These are phyloP conservation scores for Immersiporthe knoxdaviesiana DNA, from an alignment of 2,329 filamentous ascomycete genomes.

Conservation along the genomic window DNA sequence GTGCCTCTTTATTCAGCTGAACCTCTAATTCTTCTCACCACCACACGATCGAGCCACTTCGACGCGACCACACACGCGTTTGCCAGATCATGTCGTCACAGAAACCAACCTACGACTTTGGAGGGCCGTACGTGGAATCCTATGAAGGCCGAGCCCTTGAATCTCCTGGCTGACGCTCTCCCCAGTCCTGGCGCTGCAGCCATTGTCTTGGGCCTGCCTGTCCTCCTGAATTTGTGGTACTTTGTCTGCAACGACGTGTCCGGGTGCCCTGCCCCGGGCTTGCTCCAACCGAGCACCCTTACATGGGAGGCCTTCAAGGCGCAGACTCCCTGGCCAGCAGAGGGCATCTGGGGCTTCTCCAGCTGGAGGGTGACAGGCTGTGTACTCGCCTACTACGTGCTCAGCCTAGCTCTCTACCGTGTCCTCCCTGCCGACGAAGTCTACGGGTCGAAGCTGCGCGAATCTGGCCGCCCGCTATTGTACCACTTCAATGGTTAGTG, in stretches of 20 bases:
- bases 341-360: constrained; percentile 68
- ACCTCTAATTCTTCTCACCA: neutral
- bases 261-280: constrained; percentile 55
- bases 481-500: constrained; percentile 74
- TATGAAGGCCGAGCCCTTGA: neutral
- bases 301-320: constrained; percentile 48
- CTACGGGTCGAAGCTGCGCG: constrained; percentile 68
- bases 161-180: neutral
- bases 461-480: constrained; percentile 67
- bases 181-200: constrained; percentile 29
- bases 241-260: constrained; percentile 58
- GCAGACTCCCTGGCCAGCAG: constrained; percentile 58
- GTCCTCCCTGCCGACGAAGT: constrained; percentile 72
- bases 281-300: constrained; percentile 50
- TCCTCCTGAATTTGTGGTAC: constrained; percentile 29
- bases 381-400: constrained; percentile 71
- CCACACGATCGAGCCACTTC: neutral
- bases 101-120: constrained; percentile 29
- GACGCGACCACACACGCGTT: neutral
- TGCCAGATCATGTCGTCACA: constrained; percentile 15
- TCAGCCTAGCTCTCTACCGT: constrained; percentile 74
- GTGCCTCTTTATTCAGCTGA: neutral
- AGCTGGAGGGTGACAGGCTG: constrained; percentile 68
- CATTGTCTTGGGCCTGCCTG: constrained; percentile 30
- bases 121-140: constrained; percentile 28